A percentile compares a stretch with the other conserved stretches of the same genome.
phyloP scores from a whole-genome alignment of 257 asterid genomes.

The Jacaranda copaia region DNA sequence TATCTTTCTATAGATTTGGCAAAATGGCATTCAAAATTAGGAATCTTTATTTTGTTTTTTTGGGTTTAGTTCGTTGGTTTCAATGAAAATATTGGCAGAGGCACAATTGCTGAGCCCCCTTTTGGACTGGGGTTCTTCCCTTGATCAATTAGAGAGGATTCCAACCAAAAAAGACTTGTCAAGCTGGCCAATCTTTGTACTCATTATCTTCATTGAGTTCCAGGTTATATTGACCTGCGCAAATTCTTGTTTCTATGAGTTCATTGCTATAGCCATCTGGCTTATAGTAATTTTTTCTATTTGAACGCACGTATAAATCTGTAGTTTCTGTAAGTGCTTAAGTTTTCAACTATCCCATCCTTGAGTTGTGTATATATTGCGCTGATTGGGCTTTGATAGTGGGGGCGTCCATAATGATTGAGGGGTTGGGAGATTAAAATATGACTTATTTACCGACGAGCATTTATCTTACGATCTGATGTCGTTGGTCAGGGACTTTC shows the following conservation, averaged over 20 bases:
- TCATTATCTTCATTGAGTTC: conserved; percentile 25
- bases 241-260: conserved; percentile 25
- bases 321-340: background rate
- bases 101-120: no score
- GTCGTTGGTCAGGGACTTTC: no score
- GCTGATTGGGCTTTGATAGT: no score
- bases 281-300: conserved; percentile 23
- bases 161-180: background rate
- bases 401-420: no score
- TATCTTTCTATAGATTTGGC: conserved; percentile 7
- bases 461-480: no score
- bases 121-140: conserved; percentile 47
- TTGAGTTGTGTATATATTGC: no score
- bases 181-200: conserved; percentile 25
- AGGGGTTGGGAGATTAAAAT: no score
- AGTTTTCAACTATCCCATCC: background rate
- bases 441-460: no score
- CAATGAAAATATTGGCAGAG: conserved; percentile 33
- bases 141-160: conserved; percentile 24
- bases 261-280: conserved; percentile 12
- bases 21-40: conserved; percentile 21
- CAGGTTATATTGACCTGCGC: background rate
- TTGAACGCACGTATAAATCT: conserved; percentile 6
- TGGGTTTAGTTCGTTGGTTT: conserved; percentile 30
- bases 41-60: background rate